A percentile compares a stretch with the other conserved stretches of the same genome.
These are phyloP conservation scores for Gymnopus androsaceus DNA, from an alignment of 1,284 basidiomycete species.

Conservation along the genomic window DNA sequence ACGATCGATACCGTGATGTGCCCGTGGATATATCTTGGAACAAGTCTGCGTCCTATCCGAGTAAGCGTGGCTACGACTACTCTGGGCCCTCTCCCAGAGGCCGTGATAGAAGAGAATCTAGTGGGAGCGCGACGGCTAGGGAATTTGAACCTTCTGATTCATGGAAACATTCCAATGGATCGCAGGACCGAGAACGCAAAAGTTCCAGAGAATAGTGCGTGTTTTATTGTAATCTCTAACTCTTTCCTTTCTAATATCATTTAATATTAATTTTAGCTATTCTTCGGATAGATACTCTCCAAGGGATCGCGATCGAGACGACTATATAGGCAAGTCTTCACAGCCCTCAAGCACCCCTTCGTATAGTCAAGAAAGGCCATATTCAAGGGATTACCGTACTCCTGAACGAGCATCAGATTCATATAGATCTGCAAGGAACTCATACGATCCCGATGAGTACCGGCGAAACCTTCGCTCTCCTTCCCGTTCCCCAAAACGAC, in stretches of 20 bases:
- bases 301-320: conserved; percentile 8
- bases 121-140: conserved; percentile 43
- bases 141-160: conserved; percentile 71
- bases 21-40: conserved; percentile 2
- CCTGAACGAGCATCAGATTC: conserved; percentile 1
- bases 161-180: conserved; percentile 63
- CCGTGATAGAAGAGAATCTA: conserved; percentile 11
- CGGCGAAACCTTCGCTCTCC: conserved; percentile 27
- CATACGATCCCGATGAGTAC: conserved; percentile 24
- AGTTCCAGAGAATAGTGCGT: conserved; percentile 24
- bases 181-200: conserved; percentile 28
- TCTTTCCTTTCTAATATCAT: background rate
- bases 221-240: conserved; percentile 23
- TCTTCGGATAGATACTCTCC: background rate
- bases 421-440: background rate
- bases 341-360: background rate
- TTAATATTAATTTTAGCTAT: conserved; percentile 3
- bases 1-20: conserved; percentile 15
- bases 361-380: conserved; percentile 2
- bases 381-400: background rate
- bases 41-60: conserved; percentile 1
- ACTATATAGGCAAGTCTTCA: background rate
- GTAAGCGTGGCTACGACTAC: conserved; percentile 8
- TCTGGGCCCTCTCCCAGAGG: background rate
- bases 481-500: conserved; percentile 16